A percentile compares a stretch with the other conserved stretches of the same genome.
Evolutionary conservation across 2,329 filamentous ascomycete genomes (phyloP).

Genomic region (Didymella lethalis): DNA sequence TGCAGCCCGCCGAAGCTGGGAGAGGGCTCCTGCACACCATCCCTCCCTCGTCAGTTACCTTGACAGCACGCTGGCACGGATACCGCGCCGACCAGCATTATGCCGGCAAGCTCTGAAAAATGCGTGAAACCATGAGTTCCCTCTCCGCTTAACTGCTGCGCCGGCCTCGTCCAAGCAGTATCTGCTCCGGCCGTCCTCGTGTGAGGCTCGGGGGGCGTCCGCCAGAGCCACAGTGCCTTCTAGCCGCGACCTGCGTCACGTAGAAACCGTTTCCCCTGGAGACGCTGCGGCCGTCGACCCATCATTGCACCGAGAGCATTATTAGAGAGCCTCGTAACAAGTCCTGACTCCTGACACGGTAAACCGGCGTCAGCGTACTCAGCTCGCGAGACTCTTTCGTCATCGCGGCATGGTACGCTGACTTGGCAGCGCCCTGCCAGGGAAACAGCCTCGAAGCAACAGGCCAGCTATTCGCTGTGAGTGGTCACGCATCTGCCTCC

Average conservation of each 20-base stretch:
- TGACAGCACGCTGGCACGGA: constrained; percentile 35
- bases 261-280: constrained; percentile 39
- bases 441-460: constrained; percentile 37
- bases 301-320: constrained; percentile 21
- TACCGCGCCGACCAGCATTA: constrained; percentile 33
- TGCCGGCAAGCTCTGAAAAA: constrained; percentile 31
- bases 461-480: constrained; percentile 24
- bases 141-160: constrained; percentile 35
- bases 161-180: constrained; percentile 25
- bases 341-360: constrained; percentile 25
- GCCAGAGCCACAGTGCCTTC: constrained; percentile 14
- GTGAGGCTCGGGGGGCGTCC: constrained; percentile 14
- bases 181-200: constrained; percentile 22
- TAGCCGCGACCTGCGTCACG: constrained; percentile 34
- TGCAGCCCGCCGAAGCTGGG: constrained; percentile 24
- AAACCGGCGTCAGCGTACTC: constrained; percentile 25
- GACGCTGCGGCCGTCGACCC: constrained; percentile 22
- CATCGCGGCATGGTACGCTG: constrained; percentile 33
- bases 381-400: constrained; percentile 41
- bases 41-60: constrained; percentile 31
- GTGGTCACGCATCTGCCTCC: constrained; percentile 32
- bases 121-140: constrained; percentile 38
- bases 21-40: constrained; percentile 23
- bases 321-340: constrained; percentile 14
- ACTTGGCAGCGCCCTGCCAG: constrained; percentile 41